Evolutionary conservation across 352 stramenopile genomes (phyloP).

Genomic region (Phytophthora lateralis): DNA sequence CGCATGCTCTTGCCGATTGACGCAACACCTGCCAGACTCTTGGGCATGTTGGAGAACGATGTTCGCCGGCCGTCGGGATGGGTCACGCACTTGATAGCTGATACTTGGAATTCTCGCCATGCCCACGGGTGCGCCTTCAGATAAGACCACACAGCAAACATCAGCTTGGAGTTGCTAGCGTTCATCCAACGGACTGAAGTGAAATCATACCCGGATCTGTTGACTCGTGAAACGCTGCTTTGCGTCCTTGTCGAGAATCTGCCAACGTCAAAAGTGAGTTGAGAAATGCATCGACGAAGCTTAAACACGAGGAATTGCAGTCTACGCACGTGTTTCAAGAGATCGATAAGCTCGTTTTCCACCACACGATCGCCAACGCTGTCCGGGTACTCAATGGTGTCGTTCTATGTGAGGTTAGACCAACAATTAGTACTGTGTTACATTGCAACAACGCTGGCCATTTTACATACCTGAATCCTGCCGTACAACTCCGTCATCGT

Average conservation of each 20-base stretch:
- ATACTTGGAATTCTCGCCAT: constrained; percentile 75
- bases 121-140: constrained; percentile 66
- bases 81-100: constrained; percentile 71
- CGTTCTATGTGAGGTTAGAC: constrained; percentile 38
- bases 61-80: constrained; percentile 48
- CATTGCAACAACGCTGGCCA: not conserved
- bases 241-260: constrained; percentile 84
- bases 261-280: not conserved
- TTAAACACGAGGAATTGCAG: not conserved
- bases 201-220: constrained; percentile 67
- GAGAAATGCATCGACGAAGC: not conserved
- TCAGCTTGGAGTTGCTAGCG: not conserved
- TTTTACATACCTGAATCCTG: constrained; percentile 76
- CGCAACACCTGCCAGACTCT: constrained; percentile 47
- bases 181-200: not conserved
- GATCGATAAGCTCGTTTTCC: constrained; percentile 61
- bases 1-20: constrained; percentile 68
- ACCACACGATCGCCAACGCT: constrained; percentile 55
- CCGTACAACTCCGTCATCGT: constrained; percentile 92
- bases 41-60: constrained; percentile 45
- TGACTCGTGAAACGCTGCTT: constrained; percentile 57
- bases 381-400: constrained; percentile 59
- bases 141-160: not conserved
- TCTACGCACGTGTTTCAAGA: constrained; percentile 61
- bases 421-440: not conserved